phyloP scores from a whole-genome alignment of 2,329 filamentous ascomycete species.

The Amauroascus verrucosus region DNA sequence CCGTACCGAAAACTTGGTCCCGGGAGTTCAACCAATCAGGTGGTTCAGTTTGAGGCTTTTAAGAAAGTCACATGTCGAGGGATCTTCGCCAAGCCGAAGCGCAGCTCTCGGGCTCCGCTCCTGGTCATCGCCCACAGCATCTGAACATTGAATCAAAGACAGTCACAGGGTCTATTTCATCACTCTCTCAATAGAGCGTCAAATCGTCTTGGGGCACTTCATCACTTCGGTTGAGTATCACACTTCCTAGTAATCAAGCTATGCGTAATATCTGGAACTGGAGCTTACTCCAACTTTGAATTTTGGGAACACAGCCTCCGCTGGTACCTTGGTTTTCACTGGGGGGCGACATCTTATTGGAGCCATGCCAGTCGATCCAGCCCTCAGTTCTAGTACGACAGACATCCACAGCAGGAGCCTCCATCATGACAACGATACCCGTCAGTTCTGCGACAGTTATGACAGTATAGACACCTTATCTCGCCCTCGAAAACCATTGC shows the following conservation, averaged over 20 bases:
- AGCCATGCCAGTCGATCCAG: constrained; percentile 3
- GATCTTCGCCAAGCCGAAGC: not conserved
- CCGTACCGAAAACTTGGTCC: not conserved
- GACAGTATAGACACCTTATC: not conserved
- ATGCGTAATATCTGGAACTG: not conserved
- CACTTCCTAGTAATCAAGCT: not conserved
- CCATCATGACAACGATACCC: not conserved
- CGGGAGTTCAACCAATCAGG: not conserved
- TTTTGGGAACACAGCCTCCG: not conserved
- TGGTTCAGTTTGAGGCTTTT: not conserved
- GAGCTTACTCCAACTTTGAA: not conserved
- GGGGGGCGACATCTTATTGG: not conserved
- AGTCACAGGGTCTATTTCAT: not conserved
- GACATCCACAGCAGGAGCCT: not conserved
- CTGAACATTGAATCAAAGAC: not conserved
- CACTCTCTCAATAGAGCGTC: not conserved
- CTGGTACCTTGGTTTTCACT: constrained; percentile 4
- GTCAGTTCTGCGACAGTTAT: not conserved
- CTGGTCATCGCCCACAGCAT: not conserved
- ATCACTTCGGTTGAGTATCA: not conserved
- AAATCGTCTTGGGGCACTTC: not conserved
- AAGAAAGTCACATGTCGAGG: not conserved
- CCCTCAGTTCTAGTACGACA: not conserved
- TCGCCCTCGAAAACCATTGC: not conserved
- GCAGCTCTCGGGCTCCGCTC: not conserved